phyloP scores from a whole-genome alignment of 1,139 yeast species.

The Suhomyces coccinellae region DNA sequence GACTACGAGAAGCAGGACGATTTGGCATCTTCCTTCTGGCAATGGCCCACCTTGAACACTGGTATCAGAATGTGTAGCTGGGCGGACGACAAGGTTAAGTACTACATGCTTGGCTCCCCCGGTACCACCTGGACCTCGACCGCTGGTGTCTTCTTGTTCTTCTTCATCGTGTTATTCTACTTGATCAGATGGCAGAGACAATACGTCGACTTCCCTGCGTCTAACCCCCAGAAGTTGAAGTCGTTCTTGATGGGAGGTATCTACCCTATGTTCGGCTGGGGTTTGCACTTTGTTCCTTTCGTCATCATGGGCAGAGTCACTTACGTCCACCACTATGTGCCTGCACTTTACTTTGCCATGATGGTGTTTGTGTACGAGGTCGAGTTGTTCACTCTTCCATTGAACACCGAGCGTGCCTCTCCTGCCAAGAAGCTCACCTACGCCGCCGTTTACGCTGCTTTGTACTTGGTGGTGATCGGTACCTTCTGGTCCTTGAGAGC shows the following conservation, averaged over 20 bases:
- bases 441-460: constrained; percentile 36
- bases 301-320: constrained; percentile 96
- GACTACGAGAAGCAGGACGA: constrained; percentile 90
- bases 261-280: constrained; percentile 94
- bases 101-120: constrained; percentile 90
- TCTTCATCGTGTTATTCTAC: constrained; percentile 54
- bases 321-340: constrained; percentile 94
- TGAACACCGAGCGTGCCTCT: constrained; percentile 31
- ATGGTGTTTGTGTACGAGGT: constrained; percentile 73
- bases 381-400: constrained; percentile 57
- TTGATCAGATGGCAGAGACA: constrained; percentile 95
- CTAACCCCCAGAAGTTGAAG: constrained; percentile 31
- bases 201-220: constrained; percentile 59
- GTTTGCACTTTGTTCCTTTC: constrained; percentile 87
- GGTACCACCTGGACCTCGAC: constrained; percentile 94
- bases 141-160: constrained; percentile 63
- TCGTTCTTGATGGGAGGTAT: constrained; percentile 73
- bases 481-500: constrained; percentile 74
- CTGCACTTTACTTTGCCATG: constrained; percentile 95
- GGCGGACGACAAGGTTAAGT: constrained; percentile 78
- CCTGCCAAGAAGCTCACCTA: constrained; percentile 26
- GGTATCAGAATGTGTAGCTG: constrained; percentile 97
- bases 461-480: constrained; percentile 60
- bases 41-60: constrained; percentile 93
- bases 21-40: constrained; percentile 92